phyloP scores from a whole-genome alignment of 2,329 filamentous ascomycete species.

The Pestalotiopsis sp. region DNA sequence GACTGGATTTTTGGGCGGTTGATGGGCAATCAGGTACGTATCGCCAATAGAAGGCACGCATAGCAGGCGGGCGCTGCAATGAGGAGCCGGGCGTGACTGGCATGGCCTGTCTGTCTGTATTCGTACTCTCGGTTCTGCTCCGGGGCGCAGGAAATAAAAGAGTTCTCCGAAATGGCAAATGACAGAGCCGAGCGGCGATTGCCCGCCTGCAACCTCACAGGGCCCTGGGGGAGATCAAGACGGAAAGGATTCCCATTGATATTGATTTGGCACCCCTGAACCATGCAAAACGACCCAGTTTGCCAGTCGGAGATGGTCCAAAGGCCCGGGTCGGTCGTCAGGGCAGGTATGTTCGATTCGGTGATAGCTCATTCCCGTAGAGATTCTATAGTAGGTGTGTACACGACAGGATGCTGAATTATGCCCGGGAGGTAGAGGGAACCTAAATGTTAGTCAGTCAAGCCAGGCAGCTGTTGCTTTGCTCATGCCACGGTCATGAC shows the following conservation, averaged over 20 bases:
- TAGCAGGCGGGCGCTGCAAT: too few species aligned
- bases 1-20: too few species aligned
- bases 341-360: background rate
- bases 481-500: too few species aligned
- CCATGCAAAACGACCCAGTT: background rate
- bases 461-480: too few species aligned
- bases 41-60: too few species aligned
- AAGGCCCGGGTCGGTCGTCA: background rate
- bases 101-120: background rate
- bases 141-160: background rate
- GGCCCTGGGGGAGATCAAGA: slow-evolving; percentile 1
- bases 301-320: slow-evolving; percentile 10
- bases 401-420: too few species aligned
- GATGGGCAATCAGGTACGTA: too few species aligned
- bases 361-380: background rate
- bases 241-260: slow-evolving; percentile 5
- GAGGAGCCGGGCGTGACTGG: too few species aligned
- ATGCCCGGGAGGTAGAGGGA: too few species aligned
- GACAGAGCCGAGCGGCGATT: background rate
- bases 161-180: background rate
- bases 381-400: background rate
- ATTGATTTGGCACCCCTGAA: slow-evolving; percentile 3
- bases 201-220: background rate
- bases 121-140: background rate
- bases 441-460: too few species aligned